Evolutionary conservation across 2,329 filamentous ascomycete species (phyloP), one percentile per base, ranked within the genome.

Genomic region (Phymatotrichopsis omnivora): DNA sequence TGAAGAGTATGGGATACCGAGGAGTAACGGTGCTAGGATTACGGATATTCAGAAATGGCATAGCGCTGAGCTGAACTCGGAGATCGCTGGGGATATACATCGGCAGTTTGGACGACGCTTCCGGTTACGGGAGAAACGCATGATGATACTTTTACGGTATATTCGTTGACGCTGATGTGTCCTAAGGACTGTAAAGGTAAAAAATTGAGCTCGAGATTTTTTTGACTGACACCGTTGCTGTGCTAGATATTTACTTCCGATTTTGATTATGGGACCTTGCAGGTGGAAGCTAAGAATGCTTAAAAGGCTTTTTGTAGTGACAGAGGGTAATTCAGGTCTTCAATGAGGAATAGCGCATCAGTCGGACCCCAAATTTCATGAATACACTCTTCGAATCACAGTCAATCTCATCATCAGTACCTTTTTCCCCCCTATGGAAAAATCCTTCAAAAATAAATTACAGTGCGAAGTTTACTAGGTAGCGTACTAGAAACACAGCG

Each of bases 41-140:
- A 50, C 39, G 29, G 55, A 52, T n/a, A 34, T 53, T 28, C 49
- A 45, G 32, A 46, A 45, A 35, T 53, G 51, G 39, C 56, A 57
- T 41, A 47, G 45, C 17, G 45, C 52, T 7, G 51, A 54, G 23
- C 45, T 56, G 14, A 45, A 30, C 24, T 55, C 35, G 27, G 34
- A 32, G 24, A 55, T 57, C 35, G 45, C 51, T 42, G 55, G 53
- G 33, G 54, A 54, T 24, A 51, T 56, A 51, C 56, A 54, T 42
- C 56, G 54, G 54, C 51, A 57, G 38, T 56, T 57, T 28, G 54
- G 52, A 51, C 56, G 30, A 53, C 49, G 5, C 42, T 56, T 8
- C 53, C 50, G 17, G 54, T 32, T 27, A 42, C 52, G 45, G 52
- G 56, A 14, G 54, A 54, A 33, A 55, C 55, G 17, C 48, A 56